Base-by-base conservation (phyloP, 345 rosid species). In the Linum tenue region DNA sequence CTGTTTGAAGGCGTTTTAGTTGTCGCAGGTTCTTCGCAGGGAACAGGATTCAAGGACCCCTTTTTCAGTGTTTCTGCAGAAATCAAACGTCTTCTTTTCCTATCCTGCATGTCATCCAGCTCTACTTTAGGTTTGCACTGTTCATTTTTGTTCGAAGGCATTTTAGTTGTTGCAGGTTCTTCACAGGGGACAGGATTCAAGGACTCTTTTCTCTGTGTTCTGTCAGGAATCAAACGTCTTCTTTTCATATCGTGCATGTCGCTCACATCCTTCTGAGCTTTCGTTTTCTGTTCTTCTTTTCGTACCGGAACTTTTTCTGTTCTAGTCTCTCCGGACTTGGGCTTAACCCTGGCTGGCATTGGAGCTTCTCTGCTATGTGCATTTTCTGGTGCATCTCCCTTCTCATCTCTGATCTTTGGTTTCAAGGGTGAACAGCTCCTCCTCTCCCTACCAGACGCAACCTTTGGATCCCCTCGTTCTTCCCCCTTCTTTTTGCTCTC, bases 211-310 rank as follows among this genome's bases (percentile, higher is more conserved):
- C 48, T 43, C 17, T 11, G 53, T 14, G 64, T 70, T 56, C 35
- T 67, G 67, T 64, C 74, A 39, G 38, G 66, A 70, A 60, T 65
- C 50, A 12, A 62, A 55, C 50, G 70, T 55, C 60, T 66, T 71
- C 60, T 66, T 63, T 38, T 51, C 51, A 48, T 61, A 39, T 56
- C 40, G 16, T 40, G 55, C 41, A 62, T 6, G 22, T 55, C 5
- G 31, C 31, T 38, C 3, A 31, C 38, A n/a, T 4, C 14, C 14
- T 63, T 53, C 43, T 3, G 64, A 57, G 64, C 36, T 69, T 8
- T n/a, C 66, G 14, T 38, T 36, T 64, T 62, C 50, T 7, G 37
- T 64, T 39, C 60, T 56, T 22, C 31, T 22, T 22, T 22, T 22
- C 31, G 11, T 48, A 9, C 53, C 53, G 2, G 3, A 48, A 48